These are phyloP conservation scores for Dunaliella salina DNA, from an alignment of 163 green algal species.

Conservation along the genomic window DNA sequence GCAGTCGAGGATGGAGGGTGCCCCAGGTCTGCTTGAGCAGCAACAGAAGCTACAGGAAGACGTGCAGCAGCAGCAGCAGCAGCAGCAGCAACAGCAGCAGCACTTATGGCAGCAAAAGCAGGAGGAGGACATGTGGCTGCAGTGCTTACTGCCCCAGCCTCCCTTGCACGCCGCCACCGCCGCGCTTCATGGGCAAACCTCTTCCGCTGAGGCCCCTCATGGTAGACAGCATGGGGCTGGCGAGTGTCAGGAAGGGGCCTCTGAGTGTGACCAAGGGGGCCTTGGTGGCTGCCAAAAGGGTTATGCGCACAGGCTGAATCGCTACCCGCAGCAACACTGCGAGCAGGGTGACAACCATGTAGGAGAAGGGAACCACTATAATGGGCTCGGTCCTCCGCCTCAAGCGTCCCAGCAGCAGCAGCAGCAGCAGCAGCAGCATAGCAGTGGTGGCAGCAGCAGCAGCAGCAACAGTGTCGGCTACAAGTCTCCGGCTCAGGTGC, in stretches of 20 bases:
- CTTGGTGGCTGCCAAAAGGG: too few species aligned
- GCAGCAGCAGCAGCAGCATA: neutral
- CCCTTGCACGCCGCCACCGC: neutral
- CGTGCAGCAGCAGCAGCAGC: neutral
- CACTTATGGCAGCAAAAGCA: neutral
- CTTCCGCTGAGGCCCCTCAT: too few species aligned
- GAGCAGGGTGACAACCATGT: too few species aligned
- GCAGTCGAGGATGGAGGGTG: too few species aligned
- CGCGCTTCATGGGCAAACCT: neutral
- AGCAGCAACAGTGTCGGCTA: neutral
- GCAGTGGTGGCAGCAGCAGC: neutral
- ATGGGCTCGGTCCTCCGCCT: too few species aligned
- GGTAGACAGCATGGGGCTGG: too few species aligned
- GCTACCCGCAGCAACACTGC: too few species aligned
- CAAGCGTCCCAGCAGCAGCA: neutral
- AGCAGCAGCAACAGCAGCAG: constrained; percentile 3
- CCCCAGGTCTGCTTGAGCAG: neutral
- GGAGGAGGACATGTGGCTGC: neutral
- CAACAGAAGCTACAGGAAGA: neutral
- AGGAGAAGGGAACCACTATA: too few species aligned
- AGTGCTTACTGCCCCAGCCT: neutral
- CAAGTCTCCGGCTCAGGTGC: neutral
- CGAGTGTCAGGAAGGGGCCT: too few species aligned
- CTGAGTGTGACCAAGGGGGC: too few species aligned
- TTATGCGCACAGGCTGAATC: too few species aligned